Base-by-base conservation (phyloP, 768 basidiomycete species). In the Calocybe cyanea region DNA sequence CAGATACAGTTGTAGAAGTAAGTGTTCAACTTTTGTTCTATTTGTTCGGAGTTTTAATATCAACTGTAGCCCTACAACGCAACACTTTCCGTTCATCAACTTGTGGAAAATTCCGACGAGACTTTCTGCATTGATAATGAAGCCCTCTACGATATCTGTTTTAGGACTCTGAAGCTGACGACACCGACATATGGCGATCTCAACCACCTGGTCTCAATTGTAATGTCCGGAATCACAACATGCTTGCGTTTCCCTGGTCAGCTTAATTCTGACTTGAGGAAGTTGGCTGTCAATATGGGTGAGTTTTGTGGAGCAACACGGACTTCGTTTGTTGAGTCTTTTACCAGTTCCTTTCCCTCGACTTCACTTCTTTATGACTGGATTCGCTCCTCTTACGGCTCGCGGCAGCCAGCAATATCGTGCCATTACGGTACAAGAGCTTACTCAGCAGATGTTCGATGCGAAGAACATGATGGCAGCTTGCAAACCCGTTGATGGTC, bases 381-480 rank as follows among this genome's bases (percentile, higher is more conserved):
- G 95, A 49, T 95, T 85, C 55, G 94, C 94, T 49, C 94, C 94
- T 24, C 73, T 98, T 49, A 95, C 93, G 39, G 90, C 96, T 28
- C 87, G 92, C 31, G 92, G 92, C 43, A 92, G 88, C 65, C 89
- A 91, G 58, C 86, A 92, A 59, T 99, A 93, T 79, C 90, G 96
- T 51, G 92, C 93, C 30, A 91, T 98, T 59, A 91, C 90, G 46
- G 94, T 99, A 32, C 92, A 96, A 24, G 96, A 99, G 69, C 79
- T 99, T 50, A 97, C 96, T 7, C 88, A 92, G 63, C 96, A 99
- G 62, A 98, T 98, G 94, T 99, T 98, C 67, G 95, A 97, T 59
- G 91, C 93, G 36, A 97, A 96, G 83, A 97, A 97, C 85, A 94
- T 95, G 92, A 95, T 97, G 93, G 92, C 94, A 57, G 96, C 96